These are phyloP conservation scores for Paraphoma sp. DNA, from an alignment of 2,329 filamentous ascomycete species.

Conservation along the genomic window DNA sequence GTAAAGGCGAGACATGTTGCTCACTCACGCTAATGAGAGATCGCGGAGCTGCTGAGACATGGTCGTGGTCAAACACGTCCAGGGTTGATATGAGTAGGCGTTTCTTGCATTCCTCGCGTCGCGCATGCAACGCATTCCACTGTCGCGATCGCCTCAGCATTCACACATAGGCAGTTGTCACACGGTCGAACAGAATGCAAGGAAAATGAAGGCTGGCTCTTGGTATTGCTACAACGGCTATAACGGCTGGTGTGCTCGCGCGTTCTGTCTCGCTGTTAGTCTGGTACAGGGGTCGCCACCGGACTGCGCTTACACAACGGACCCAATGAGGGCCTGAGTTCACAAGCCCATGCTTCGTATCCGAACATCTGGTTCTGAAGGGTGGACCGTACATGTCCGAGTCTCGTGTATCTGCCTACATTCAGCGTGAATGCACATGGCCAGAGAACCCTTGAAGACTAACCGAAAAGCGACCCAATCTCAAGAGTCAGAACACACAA, in stretches of 20 bases:
- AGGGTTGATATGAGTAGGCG: constrained; percentile 14
- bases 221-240: constrained; percentile 14
- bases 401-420: too few relatives aligned
- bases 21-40: constrained; percentile 17
- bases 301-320: constrained; percentile 4
- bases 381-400: not conserved
- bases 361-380: not conserved
- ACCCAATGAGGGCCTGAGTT: not conserved
- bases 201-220: constrained; percentile 5
- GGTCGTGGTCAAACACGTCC: not conserved
- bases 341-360: not conserved
- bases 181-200: constrained; percentile 17
- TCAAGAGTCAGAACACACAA: too few relatives aligned
- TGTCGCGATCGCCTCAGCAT: constrained; percentile 6
- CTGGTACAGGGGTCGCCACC: constrained; percentile 1
- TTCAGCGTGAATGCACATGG: too few relatives aligned
- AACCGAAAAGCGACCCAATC: too few relatives aligned
- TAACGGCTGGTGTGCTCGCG: not conserved
- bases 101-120: constrained; percentile 23
- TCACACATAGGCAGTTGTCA: constrained; percentile 14
- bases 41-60: constrained; percentile 12
- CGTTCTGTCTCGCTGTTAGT: constrained; percentile 7
- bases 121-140: constrained; percentile 21
- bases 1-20: constrained; percentile 22
- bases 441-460: too few relatives aligned